These are phyloP conservation scores for Aureoboletus auriporus DNA, from an alignment of 768 basidiomycete genomes.

Conservation along the genomic window DNA sequence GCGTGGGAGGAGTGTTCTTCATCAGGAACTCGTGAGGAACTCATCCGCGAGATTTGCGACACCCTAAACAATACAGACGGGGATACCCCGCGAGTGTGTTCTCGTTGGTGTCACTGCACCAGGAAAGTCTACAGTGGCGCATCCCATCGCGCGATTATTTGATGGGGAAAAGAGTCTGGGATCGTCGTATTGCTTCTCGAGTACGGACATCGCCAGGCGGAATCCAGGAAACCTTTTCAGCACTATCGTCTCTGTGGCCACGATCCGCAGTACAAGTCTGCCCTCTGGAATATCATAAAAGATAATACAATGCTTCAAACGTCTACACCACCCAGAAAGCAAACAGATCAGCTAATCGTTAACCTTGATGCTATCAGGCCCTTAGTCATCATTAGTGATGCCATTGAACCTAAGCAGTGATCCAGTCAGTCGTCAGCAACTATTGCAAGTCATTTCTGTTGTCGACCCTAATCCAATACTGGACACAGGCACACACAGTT, in stretches of 20 bases:
- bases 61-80: too few species aligned
- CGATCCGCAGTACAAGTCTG: constrained; percentile 10
- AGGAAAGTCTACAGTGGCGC: constrained; percentile 16
- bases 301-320: constrained; percentile 2
- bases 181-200: too few species aligned
- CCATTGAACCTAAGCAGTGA: neutral
- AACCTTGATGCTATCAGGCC: neutral
- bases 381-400: neutral
- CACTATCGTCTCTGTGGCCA: constrained; percentile 16
- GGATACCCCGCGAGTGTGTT: neutral
- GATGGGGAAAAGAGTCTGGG: too few species aligned
- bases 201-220: too few species aligned
- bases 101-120: neutral
- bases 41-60: too few species aligned
- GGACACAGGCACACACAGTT: too few species aligned
- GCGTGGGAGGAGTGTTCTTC: too few species aligned
- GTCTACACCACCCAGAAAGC: neutral
- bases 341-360: neutral
- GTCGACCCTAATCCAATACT: too few species aligned
- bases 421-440: neutral
- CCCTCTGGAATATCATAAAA: constrained; percentile 5
- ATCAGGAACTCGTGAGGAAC: too few species aligned
- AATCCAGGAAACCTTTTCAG: constrained; percentile 9
- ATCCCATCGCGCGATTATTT: too few species aligned
- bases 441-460: neutral